These are phyloP conservation scores for Pythium rhizo-oryzae DNA, from an alignment of 352 stramenopile genomes.

Conservation along the genomic window DNA sequence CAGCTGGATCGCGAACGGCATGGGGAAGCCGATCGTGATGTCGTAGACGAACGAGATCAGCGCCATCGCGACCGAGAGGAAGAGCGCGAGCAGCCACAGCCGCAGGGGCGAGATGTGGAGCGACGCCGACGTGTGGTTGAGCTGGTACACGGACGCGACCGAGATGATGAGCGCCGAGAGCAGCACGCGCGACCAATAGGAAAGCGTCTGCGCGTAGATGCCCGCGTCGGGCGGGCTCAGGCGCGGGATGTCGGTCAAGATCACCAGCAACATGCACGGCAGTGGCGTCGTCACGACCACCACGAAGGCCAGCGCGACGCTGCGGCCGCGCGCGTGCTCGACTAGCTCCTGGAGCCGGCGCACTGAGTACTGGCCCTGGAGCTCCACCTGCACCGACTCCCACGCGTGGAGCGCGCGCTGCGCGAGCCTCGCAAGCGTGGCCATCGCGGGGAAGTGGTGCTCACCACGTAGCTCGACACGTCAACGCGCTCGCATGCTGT, in stretches of 20 bases:
- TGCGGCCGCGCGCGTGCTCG: too few species aligned
- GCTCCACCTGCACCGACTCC: background rate
- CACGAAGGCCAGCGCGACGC: too few species aligned
- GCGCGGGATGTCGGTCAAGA: background rate
- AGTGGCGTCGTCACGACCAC: background rate
- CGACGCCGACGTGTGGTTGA: background rate
- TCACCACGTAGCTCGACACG: background rate
- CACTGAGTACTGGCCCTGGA: background rate
- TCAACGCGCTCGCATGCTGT: background rate
- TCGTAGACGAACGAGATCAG: background rate
- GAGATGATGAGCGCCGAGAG: background rate
- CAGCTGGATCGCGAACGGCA: slow-evolving; percentile 26
- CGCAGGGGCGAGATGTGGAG: background rate
- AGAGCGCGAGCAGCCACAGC: background rate
- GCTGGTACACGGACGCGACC: background rate
- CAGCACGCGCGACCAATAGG: slow-evolving; percentile 12
- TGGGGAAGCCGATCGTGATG: slow-evolving; percentile 9
- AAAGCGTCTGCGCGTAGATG: background rate
- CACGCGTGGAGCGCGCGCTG: background rate
- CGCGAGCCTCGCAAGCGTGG: too few species aligned
- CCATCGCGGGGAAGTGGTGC: too few species aligned
- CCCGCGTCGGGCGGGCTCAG: background rate
- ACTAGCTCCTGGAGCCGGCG: background rate
- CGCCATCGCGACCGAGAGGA: background rate
- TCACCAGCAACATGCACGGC: slow-evolving; percentile 1